Percentiles rank a stretch among this genome's conserved stretches.
Conservation (phyloP, 805 yeast species). For the Lachancea sp. region DNA sequence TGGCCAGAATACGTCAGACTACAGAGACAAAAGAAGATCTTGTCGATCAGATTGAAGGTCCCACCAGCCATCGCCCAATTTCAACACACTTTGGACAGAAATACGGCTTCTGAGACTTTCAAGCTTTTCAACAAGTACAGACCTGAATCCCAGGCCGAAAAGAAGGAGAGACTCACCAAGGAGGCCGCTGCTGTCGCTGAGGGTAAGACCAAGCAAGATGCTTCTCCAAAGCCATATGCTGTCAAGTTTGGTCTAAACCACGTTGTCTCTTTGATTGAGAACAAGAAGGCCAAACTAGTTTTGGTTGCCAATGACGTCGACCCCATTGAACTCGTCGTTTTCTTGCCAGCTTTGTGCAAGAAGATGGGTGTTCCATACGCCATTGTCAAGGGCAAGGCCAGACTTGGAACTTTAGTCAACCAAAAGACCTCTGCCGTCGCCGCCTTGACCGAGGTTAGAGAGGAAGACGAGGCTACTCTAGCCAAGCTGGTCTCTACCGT, state of each 20-base stretch:
- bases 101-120: constrained; percentile 96
- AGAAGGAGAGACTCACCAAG: constrained; percentile 97
- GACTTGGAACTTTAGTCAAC: constrained; percentile 96
- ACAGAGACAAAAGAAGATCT: constrained; percentile 98
- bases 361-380: constrained; percentile 99
- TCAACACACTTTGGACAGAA: constrained; percentile 94
- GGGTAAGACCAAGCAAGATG: constrained; percentile 96
- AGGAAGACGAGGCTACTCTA: constrained; percentile 92
- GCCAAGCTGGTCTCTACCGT: constrained; percentile 89
- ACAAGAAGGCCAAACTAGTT: constrained; percentile 97
- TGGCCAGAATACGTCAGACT: constrained; percentile 99
- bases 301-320: constrained; percentile 98
- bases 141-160: constrained; percentile 95
- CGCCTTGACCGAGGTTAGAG: constrained; percentile 89
- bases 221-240: constrained; percentile 91
- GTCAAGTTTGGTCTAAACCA: constrained; percentile 99
- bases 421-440: constrained; percentile 96
- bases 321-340: constrained; percentile 95
- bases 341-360: constrained; percentile 97
- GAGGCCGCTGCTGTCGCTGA: constrained; percentile 99
- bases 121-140: constrained; percentile 98
- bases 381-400: constrained; percentile 95
- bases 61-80: constrained; percentile 98
- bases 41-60: constrained; percentile 93
- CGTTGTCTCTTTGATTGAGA: constrained; percentile 93